These are phyloP conservation scores for Coemansia sp. DNA, from an alignment of 192 early-diverging fungal species.

Conservation along the genomic window DNA sequence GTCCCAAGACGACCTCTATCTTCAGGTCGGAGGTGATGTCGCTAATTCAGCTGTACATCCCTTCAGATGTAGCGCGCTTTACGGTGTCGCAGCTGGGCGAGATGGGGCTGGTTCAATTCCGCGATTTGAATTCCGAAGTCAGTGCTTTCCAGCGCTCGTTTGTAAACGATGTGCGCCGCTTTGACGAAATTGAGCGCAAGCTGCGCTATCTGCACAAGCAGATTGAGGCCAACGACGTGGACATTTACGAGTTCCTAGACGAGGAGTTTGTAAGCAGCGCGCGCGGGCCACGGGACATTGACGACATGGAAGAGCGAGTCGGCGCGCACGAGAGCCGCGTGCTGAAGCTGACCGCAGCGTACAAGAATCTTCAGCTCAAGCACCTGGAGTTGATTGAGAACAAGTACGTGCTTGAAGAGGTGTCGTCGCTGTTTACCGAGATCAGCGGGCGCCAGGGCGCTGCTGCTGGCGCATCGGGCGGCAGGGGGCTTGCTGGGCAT, in stretches of 20 bases:
- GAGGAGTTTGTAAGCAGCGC: constrained; percentile 57
- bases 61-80: constrained; percentile 86
- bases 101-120: constrained; percentile 89
- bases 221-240: constrained; percentile 74
- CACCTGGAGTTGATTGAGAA: constrained; percentile 88
- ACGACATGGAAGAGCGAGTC: constrained; percentile 84
- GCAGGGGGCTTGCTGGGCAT: background rate
- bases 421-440: constrained; percentile 50
- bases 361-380: constrained; percentile 83
- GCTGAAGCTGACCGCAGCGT: constrained; percentile 79
- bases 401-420: constrained; percentile 83
- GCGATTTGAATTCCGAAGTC: constrained; percentile 90
- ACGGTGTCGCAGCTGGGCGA: constrained; percentile 94
- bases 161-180: constrained; percentile 89
- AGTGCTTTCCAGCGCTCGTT: constrained; percentile 97
- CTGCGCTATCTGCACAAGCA: constrained; percentile 86
- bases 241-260: constrained; percentile 50
- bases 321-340: constrained; percentile 79
- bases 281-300: constrained; percentile 84
- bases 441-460: constrained; percentile 75
- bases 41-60: constrained; percentile 93
- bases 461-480: constrained; percentile 1
- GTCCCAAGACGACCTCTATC: constrained; percentile 56
- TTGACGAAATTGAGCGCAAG: constrained; percentile 97
- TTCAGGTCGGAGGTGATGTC: constrained; percentile 97